Conservation (phyloP, 768 basidiomycete species). For the Favolaschia claudopus region DNA sequence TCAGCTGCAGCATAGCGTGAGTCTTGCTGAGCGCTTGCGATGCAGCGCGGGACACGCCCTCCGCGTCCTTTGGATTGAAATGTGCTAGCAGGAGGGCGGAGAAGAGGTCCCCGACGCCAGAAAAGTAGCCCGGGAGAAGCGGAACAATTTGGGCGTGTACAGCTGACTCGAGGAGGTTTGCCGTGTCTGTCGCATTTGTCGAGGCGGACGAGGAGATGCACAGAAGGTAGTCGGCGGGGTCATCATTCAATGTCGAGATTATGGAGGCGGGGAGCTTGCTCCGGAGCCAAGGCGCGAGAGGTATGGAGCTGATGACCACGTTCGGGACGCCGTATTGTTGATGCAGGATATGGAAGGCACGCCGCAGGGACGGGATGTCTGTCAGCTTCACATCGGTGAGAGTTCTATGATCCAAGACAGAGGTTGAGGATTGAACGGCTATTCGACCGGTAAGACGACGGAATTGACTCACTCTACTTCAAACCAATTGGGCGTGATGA, state of each 20-base stretch:
- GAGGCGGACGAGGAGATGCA: slow-evolving; percentile 77
- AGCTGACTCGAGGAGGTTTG: slow-evolving; percentile 40
- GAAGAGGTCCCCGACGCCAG: slow-evolving; percentile 97
- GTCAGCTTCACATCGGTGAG: slow-evolving; percentile 77
- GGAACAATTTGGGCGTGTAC: slow-evolving; percentile 80
- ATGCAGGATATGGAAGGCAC: slow-evolving; percentile 80
- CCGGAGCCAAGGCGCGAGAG: slow-evolving; percentile 68
- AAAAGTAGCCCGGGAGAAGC: slow-evolving; percentile 89
- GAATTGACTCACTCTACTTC: slow-evolving; percentile 91
- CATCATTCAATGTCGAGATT: slow-evolving; percentile 27
- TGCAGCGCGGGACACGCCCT: slow-evolving; percentile 60
- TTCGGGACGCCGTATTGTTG: slow-evolving; percentile 78
- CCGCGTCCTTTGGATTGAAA: slow-evolving; percentile 50
- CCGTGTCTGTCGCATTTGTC: slow-evolving; percentile 28
- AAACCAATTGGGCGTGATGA: slow-evolving; percentile 98
- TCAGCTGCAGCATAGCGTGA: slow-evolving; percentile 72
- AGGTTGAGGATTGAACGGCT: no score
- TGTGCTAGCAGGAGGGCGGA: slow-evolving; percentile 90
- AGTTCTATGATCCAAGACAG: slow-evolving; percentile 70
- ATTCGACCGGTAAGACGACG: not conserved
- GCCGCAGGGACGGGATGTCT: slow-evolving; percentile 69
- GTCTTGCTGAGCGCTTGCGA: slow-evolving; percentile 78
- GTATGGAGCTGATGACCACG: slow-evolving; percentile 92
- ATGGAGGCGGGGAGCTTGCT: slow-evolving; percentile 55
- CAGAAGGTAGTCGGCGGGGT: slow-evolving; percentile 66